Conservation (phyloP, 805 yeast genomes). For the Blastobotrys americana region DNA sequence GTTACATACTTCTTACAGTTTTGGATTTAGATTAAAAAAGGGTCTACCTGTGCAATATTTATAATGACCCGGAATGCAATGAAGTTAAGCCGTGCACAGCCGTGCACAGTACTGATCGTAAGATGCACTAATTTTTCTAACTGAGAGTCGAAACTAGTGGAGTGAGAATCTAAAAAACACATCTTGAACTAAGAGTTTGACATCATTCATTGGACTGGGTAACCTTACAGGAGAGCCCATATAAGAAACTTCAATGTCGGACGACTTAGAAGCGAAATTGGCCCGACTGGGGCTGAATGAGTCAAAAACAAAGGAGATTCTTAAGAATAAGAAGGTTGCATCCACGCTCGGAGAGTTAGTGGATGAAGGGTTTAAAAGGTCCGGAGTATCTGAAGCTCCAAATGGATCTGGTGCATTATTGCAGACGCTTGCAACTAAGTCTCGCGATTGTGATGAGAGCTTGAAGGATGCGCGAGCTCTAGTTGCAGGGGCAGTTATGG, state of each 20-base stretch:
- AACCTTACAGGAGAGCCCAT: not conserved
- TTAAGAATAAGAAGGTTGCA: slow-evolving; percentile 80
- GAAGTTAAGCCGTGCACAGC: no score
- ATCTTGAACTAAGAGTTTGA: no score
- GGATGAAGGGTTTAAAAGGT: slow-evolving; percentile 32
- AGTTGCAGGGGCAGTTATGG: slow-evolving; percentile 55
- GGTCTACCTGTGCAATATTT: no score
- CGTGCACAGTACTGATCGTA: no score
- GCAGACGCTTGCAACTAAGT: slow-evolving; percentile 68
- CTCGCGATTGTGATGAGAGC: slow-evolving; percentile 44
- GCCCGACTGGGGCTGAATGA: slow-evolving; percentile 21
- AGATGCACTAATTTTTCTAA: no score
- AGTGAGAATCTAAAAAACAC: no score
- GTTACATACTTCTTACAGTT: no score
- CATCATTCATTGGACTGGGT: no score
- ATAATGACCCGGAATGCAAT: no score
- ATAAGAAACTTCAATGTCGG: slow-evolving; percentile 11
- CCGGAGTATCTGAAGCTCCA: slow-evolving; percentile 29
- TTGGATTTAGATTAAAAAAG: no score
- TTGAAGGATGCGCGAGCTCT: slow-evolving; percentile 42
- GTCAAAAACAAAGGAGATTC: slow-evolving; percentile 63
- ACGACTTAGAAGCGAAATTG: slow-evolving; percentile 17
- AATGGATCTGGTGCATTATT: slow-evolving; percentile 56
- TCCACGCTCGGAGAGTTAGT: slow-evolving; percentile 57
- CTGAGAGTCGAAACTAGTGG: no score